Percentiles rank a stretch among this genome's conserved stretches.
These are phyloP conservation scores for Starmera dryadoides DNA, from an alignment of 805 yeast genomes.

Conservation along the genomic window DNA sequence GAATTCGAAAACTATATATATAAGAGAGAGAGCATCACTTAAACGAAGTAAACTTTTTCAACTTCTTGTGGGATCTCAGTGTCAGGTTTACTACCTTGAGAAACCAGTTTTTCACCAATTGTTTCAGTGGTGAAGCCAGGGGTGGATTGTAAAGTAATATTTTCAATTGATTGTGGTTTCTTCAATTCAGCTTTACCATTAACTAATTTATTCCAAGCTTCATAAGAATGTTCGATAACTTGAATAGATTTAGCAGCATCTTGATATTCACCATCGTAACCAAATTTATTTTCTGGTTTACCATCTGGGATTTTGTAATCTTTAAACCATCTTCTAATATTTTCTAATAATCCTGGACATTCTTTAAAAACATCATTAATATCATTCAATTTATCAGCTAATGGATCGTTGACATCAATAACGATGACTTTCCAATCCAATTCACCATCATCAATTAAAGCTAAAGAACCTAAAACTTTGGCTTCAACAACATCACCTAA, in stretches of 20 bases:
- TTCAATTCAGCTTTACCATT: conserved; percentile 29
- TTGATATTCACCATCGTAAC: conserved; percentile 62
- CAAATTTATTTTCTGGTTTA: conserved; percentile 68
- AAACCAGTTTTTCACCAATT: conserved; percentile 14
- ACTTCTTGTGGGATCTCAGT: conserved; percentile 33
- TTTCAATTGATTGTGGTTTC: conserved; percentile 28
- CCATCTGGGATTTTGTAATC: conserved; percentile 81
- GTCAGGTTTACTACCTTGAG: conserved; percentile 19
- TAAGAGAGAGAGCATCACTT: too few relatives aligned
- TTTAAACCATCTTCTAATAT: conserved; percentile 74
- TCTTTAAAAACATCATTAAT: conserved; percentile 59
- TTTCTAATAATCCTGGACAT: conserved; percentile 65
- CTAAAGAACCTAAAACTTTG: conserved; percentile 70
- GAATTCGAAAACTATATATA: too few relatives aligned
- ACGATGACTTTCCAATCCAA: conserved; percentile 90
- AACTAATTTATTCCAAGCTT: conserved; percentile 59
- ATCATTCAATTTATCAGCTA: conserved; percentile 51
- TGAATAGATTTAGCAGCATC: conserved; percentile 51
- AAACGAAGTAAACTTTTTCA: conserved; percentile 29
- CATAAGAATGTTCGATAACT: conserved; percentile 55
- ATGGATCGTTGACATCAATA: conserved; percentile 59
- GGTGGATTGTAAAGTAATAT: conserved; percentile 52
- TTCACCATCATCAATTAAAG: conserved; percentile 88
- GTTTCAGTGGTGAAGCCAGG: conserved; percentile 34
- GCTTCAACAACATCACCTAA: conserved; percentile 63